Evolutionary conservation across 768 basidiomycete species (phyloP), one percentile per base, ranked within the genome.

Genomic region (Cyathus striatus): DNA sequence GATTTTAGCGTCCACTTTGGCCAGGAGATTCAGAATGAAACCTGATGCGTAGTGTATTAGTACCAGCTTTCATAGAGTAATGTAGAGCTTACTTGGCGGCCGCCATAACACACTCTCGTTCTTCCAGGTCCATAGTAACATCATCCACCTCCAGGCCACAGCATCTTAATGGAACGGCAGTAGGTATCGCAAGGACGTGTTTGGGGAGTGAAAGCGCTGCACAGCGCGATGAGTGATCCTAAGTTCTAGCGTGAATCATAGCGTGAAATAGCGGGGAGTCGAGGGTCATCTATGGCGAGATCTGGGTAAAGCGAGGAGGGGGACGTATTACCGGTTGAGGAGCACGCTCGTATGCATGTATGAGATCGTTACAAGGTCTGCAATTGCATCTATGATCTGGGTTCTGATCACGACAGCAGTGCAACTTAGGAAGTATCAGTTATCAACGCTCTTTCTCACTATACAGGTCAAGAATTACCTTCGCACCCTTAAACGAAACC

Each of bases 331-430:
- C 83, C 54, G 96, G 75, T 57, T 97, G 93, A 6, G 89, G 83
- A 14, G 93, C 84, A 49, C 95, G 78, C 64, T 99, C 96, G 58
- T 95, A 98, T 5, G 96, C 96, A 58, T 99, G 96, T 42, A 99
- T 86, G 93, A 96, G 13, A 98, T 86, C 0, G 96, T 95, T n/a
- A 87, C 70, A 10, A 98, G 73, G 59, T 95, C 91, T 51, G 87
- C 76, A 2, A 77, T 62, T 3, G 79, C 70, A 23, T n/a, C n/a
- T n/a, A n/a, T n/a, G n/a, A n/a, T n/a, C n/a, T n/a, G n/a, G n/a
- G n/a, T n/a, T 85, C 78, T 5, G 89, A 89, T 94, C 95, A 99
- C 62, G 98, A 96, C 14, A 99, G 62, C 12, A 98, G 72, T 2
- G 92, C 90, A 61, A 98, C 92, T 97, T 24, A 3, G 9, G n/a